phyloP scores from a whole-genome alignment of 352 stramenopile genomes.

The Globisporangium megalacanthum region DNA sequence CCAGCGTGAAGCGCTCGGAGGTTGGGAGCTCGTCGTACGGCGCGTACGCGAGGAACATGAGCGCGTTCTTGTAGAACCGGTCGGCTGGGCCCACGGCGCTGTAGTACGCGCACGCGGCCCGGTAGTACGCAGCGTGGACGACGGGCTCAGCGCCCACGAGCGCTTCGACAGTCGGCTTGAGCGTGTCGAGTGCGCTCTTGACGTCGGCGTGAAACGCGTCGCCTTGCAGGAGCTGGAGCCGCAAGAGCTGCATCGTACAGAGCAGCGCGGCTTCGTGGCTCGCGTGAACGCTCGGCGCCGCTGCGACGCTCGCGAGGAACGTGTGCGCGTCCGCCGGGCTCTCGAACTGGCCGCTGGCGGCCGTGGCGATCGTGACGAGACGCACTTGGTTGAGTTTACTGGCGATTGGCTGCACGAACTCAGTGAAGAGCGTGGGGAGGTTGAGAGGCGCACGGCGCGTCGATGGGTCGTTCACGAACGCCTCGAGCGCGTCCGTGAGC shows the following conservation, averaged over 20 bases:
- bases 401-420: slow-evolving; percentile 94
- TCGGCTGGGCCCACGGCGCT: slow-evolving; percentile 87
- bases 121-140: slow-evolving; percentile 93
- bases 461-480: slow-evolving; percentile 86
- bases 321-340: slow-evolving; percentile 59
- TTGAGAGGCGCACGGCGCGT: slow-evolving; percentile 55
- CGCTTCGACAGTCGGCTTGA: slow-evolving; percentile 71
- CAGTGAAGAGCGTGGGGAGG: slow-evolving; percentile 83
- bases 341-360: slow-evolving; percentile 77
- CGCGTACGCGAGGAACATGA: slow-evolving; percentile 96
- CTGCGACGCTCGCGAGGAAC: slow-evolving; percentile 64
- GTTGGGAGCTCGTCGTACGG: slow-evolving; percentile 85
- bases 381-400: slow-evolving; percentile 95
- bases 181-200: slow-evolving; percentile 64
- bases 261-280: slow-evolving; percentile 62
- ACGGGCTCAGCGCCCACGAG: slow-evolving; percentile 85
- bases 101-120: slow-evolving; percentile 92
- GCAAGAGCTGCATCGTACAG: slow-evolving; percentile 72
- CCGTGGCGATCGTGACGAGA: slow-evolving; percentile 89
- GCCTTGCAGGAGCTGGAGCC: slow-evolving; percentile 64
- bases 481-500: slow-evolving; percentile 90
- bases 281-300: slow-evolving; percentile 55
- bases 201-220: slow-evolving; percentile 48
- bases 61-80: slow-evolving; percentile 95
- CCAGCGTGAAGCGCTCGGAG: slow-evolving; percentile 82